Evolutionary conservation across 2,329 filamentous ascomycete species (phyloP), one percentile per base, ranked within the genome.

Genomic region (Orbilia oligospora): DNA sequence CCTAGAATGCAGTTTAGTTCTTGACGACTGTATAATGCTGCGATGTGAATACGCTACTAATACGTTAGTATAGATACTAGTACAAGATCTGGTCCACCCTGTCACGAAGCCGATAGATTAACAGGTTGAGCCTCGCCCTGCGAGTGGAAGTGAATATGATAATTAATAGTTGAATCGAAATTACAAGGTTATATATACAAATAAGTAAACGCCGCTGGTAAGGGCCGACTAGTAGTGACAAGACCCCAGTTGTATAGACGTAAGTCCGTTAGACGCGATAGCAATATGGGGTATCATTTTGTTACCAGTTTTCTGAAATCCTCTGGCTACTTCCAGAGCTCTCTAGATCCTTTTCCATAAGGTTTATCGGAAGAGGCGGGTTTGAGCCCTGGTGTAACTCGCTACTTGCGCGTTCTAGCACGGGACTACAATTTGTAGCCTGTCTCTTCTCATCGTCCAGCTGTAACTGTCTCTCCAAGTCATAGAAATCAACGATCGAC

Each of bases 391-490:
- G 48, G 10, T 72, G 68, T 24, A 33, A 14, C 55, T 78, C 75
- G 63, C 75, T 69, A n/a, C 75, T 72, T 55, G 53, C 63, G 44
- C 68, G 68, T 22, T 78, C 75, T 48, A 72, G 53, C 30, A 78
- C 75, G 30, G 75, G 75, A 41, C 75, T 78, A 27, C 75, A 78
- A 24, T 72, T 78, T 2, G 27, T 56, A 36, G 63, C 64, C 63
- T 78, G 75, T n/a, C 75, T 64, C 36, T 70, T 55, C 27, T 78
- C 75, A 27, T 78, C 75, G 30, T 78, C 75, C n/a, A 78, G 30
- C 18, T 78, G 75, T 27, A 78, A 33, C 61, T 78, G 75, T 24
- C 75, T 78, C 24, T 78, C 75, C 48, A 78, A 20, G 27, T 78
- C 75, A 44, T 78, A 72, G 53, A 78, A 78, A 22, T 78, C 75